Base-by-base conservation (phyloP, 2,329 filamentous ascomycete genomes). In the Cytospora chrysosperma region DNA sequence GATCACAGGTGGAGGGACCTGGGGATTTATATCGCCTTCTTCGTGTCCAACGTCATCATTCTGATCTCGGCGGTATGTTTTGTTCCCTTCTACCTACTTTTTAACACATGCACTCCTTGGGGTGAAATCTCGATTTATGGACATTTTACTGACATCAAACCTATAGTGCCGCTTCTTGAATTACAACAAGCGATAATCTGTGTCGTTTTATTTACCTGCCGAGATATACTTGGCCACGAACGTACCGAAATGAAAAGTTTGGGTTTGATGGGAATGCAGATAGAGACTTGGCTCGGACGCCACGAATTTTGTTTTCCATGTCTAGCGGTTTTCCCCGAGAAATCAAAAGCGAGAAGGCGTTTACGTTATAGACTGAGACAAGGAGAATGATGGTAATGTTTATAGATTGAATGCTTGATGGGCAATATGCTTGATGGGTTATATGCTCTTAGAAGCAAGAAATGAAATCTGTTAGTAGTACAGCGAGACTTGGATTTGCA, bases 1-100 rank as follows among this genome's bases (percentile, higher is more conserved):
- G 77, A 79, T 51, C 76, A 90, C 67, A 80, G 92, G 19, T 96
- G 92, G 92, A 84, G 92, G 61, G 92, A 97, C 69, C 64, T 95
- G 62, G 93, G 92, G 1, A 96, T 96, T 66, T 89, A 88, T 69
- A 69, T 84, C 34, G 89, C 88, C 1, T 96, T 93, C 71, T 82
- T 96, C 59, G 91, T 77, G 17, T 92, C 88, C 72, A 96, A 96
- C 74, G 72, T 95, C 70, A 82, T 91, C 30, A 83, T 87, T 65
- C 71, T 86, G 32, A 77, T 85, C 59, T 9, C 77, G 54, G 84
- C 81, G 51, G 83, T 85, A 77, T 74, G 83, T 79, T 57, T 17
- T 24, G 17, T 24, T 5, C 9, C 49, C 15, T 27, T 52, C 10
- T 17, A n/a, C 27, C n/a, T 3, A 30, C 28, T 2, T 47, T n/a